These are phyloP conservation scores for Lasiodiplodia citricola DNA, from an alignment of 2,329 filamentous ascomycete species.

Conservation along the genomic window DNA sequence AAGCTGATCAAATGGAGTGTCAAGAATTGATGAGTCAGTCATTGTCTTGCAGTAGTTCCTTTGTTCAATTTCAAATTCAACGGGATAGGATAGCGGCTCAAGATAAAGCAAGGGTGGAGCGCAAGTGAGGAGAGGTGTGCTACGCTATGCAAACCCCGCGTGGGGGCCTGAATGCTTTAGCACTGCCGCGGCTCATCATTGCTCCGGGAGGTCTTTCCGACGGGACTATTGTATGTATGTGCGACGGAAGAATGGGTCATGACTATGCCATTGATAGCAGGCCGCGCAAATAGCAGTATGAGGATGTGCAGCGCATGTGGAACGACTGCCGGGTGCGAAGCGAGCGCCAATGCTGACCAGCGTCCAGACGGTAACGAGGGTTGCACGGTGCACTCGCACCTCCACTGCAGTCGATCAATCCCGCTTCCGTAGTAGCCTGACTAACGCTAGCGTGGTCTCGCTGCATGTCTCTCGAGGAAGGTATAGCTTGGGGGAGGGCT, in stretches of 20 bases:
- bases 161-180: background rate
- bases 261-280: background rate
- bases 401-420: background rate
- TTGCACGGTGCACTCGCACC: constrained; percentile 9
- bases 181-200: background rate
- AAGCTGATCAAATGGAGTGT: constrained; percentile 50
- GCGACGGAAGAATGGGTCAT: background rate
- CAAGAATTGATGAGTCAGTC: constrained; percentile 5
- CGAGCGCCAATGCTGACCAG: background rate
- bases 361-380: background rate
- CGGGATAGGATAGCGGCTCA: background rate
- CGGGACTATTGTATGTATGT: background rate
- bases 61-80: background rate
- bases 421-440: constrained; percentile 11
- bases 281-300: background rate
- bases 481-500: constrained; percentile 3
- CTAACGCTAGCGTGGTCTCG: constrained; percentile 15
- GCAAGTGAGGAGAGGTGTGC: background rate
- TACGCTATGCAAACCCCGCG: background rate
- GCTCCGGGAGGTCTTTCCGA: background rate
- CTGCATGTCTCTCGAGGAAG: constrained; percentile 16
- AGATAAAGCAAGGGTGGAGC: background rate
- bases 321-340: background rate
- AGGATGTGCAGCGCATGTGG: constrained; percentile 14
- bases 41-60: background rate